These are phyloP conservation scores for Encephalitozoon intestinalis DNA, from an alignment of 371 early-diverging fungal genomes.

Conservation along the genomic window DNA sequence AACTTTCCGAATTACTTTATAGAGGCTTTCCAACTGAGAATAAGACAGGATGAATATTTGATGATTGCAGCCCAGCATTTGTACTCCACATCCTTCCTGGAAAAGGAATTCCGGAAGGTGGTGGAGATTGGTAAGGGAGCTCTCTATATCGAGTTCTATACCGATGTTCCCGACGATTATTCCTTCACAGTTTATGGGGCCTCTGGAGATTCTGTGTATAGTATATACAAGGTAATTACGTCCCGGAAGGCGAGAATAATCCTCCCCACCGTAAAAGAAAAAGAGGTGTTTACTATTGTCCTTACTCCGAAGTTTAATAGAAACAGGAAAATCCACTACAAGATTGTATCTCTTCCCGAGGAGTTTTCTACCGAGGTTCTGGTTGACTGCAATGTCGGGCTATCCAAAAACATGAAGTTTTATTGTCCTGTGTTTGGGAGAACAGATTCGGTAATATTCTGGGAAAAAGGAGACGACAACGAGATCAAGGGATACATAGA, in stretches of 20 bases:
- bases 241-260: constrained; percentile 15
- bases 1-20: constrained; percentile 23
- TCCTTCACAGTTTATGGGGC: constrained; percentile 1
- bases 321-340: constrained; percentile 25
- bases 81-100: background rate
- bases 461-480: constrained; percentile 37
- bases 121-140: constrained; percentile 9
- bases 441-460: constrained; percentile 29
- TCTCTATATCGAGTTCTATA: constrained; percentile 38
- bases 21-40: constrained; percentile 22
- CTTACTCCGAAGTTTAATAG: constrained; percentile 22
- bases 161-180: constrained; percentile 38
- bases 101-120: constrained; percentile 16
- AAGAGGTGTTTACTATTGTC: constrained; percentile 9
- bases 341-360: constrained; percentile 1
- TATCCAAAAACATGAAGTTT: constrained; percentile 12
- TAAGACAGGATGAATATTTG: constrained; percentile 19
- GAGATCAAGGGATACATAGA: constrained; percentile 4
- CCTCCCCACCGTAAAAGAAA: constrained; percentile 11
- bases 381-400: constrained; percentile 37
- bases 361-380: background rate
- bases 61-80: background rate
- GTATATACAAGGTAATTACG: constrained; percentile 36
- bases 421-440: constrained; percentile 3
- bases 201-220: constrained; percentile 7